Percentiles rank a stretch among this genome's conserved stretches.
These are phyloP conservation scores for Aurinia saxatilis DNA, from an alignment of 345 rosid species.

Conservation along the genomic window DNA sequence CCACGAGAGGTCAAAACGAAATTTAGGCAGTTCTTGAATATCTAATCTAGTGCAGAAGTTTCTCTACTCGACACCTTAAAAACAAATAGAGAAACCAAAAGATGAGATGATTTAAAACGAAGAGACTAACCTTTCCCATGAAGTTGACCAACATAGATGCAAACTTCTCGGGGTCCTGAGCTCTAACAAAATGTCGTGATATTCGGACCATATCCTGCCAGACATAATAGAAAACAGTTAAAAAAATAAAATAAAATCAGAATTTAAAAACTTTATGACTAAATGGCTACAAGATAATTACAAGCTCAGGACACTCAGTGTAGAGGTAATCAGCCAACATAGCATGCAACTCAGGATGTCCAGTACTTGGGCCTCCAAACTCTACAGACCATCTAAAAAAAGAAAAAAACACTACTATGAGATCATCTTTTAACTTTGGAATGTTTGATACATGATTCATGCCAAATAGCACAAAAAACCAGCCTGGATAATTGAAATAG, in stretches of 20 bases:
- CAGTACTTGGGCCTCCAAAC: conserved; percentile 62
- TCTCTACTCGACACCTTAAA: background rate
- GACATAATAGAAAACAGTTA: background rate
- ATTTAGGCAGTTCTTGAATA: background rate
- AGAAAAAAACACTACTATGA: background rate
- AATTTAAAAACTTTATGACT: background rate
- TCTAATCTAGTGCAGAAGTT: background rate
- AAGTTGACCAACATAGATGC: conserved; percentile 70
- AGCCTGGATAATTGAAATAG: background rate
- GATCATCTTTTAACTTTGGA: background rate
- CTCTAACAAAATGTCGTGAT: conserved; percentile 83
- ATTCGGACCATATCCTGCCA: conserved; percentile 85
- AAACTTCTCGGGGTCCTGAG: conserved; percentile 60
- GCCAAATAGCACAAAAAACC: background rate
- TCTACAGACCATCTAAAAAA: conserved; percentile 81
- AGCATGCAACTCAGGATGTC: conserved; percentile 68
- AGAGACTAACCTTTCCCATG: conserved; percentile 72
- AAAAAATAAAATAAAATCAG: background rate
- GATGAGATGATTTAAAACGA: background rate
- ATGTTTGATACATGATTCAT: background rate
- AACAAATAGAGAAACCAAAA: background rate
- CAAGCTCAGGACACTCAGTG: conserved; percentile 88
- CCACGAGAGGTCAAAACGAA: background rate
- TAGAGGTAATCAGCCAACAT: conserved; percentile 87
- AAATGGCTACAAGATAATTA: conserved; percentile 23